These are phyloP conservation scores for Eucalyptus erythrocorys DNA, from an alignment of 345 rosid genomes.

Conservation along the genomic window DNA sequence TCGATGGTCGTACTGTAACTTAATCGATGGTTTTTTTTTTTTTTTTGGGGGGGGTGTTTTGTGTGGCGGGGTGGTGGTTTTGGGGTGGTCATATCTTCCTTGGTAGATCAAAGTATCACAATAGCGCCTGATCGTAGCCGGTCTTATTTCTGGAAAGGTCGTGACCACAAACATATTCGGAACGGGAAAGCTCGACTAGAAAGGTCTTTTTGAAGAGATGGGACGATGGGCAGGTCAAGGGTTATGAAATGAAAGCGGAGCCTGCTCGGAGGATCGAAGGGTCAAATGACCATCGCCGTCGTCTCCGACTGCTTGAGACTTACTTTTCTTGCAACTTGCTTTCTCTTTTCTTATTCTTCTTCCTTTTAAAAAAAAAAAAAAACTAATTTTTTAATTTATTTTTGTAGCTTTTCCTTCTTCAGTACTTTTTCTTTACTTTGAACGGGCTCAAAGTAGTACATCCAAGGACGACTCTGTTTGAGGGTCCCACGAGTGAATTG, in stretches of 20 bases:
- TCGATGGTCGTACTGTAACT: neutral
- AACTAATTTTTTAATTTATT: neutral
- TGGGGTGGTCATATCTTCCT: neutral
- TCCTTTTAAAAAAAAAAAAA: too few relatives aligned
- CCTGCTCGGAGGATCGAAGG: neutral
- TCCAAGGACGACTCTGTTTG: neutral
- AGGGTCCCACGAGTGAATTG: neutral
- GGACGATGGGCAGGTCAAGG: neutral
- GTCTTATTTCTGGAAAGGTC: neutral
- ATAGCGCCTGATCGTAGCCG: neutral
- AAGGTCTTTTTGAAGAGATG: neutral
- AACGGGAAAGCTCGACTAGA: neutral
- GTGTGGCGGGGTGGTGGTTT: too few relatives aligned
- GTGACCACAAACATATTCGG: neutral
- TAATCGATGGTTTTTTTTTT: neutral
- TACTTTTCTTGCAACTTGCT: neutral
- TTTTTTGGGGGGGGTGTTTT: too few relatives aligned
- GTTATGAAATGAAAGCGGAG: neutral
- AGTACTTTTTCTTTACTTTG: neutral
- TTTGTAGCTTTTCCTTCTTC: neutral
- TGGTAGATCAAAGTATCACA: neutral
- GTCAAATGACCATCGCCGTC: neutral
- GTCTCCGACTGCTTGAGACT: neutral
- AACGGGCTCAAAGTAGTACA: neutral
- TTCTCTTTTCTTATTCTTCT: neutral